These are phyloP conservation scores for Ogataea angusta DNA, from an alignment of 805 yeast species.

Conservation along the genomic window DNA sequence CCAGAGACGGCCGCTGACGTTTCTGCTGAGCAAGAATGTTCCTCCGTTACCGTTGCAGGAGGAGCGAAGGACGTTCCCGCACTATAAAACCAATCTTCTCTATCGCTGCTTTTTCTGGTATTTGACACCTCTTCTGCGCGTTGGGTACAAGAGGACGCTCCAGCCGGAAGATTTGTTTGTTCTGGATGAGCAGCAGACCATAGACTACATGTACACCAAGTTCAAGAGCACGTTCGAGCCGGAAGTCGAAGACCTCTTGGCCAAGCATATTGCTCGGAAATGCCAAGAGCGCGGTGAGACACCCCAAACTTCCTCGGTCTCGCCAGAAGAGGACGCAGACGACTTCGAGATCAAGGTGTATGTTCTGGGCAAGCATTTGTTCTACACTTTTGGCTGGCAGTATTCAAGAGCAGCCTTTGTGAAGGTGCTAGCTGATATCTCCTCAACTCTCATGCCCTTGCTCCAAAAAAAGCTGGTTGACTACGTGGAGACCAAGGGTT, in stretches of 20 bases:
- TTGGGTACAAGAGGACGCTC: conserved; percentile 72
- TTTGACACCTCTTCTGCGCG: conserved; percentile 58
- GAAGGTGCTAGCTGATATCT: conserved; percentile 43
- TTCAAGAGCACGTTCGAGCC: conserved; percentile 36
- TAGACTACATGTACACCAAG: conserved; percentile 38
- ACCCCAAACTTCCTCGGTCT: conserved; percentile 16
- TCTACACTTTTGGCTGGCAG: conserved; percentile 45
- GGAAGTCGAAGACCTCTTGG: conserved; percentile 31
- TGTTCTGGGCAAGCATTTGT: conserved; percentile 38
- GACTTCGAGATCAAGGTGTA: conserved; percentile 26
- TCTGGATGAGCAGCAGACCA: conserved; percentile 40
- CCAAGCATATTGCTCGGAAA: conserved; percentile 26
- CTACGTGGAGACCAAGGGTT: conserved; percentile 52
- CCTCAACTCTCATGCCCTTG: conserved; percentile 59
- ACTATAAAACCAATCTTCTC: conserved; percentile 40
- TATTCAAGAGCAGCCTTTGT: conserved; percentile 40
- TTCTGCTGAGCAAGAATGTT: conserved; percentile 45
- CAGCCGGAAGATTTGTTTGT: conserved; percentile 58
- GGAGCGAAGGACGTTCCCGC: conserved; percentile 50
- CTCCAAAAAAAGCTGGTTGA: conserved; percentile 60
- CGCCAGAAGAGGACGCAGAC: conserved; percentile 19
- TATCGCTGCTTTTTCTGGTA: conserved; percentile 59
- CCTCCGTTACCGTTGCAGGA: conserved; percentile 50
- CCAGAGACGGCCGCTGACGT: conserved; percentile 51
- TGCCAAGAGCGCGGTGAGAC: conserved; percentile 28